A percentile compares a stretch with the other conserved stretches of the same genome.
Evolutionary conservation across 2,329 filamentous ascomycete genomes (phyloP).

Genomic region (Aspergillus felis): DNA sequence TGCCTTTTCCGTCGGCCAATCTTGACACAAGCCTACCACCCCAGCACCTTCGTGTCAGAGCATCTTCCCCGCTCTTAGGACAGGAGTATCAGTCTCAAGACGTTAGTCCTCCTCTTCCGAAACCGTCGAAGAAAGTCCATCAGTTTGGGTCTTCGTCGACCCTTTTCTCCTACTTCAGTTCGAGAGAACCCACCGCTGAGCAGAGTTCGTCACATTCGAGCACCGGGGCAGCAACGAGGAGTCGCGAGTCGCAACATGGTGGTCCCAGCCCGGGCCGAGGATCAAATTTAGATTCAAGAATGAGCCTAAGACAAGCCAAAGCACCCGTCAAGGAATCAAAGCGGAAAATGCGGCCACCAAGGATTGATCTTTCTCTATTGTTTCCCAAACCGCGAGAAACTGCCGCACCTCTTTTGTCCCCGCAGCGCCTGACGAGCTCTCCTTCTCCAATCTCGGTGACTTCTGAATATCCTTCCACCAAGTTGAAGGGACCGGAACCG

Average conservation of each 20-base stretch:
- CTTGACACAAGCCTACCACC: slow-evolving; percentile 17
- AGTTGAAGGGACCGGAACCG: slow-evolving; percentile 15
- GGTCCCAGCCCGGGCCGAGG: slow-evolving; percentile 8
- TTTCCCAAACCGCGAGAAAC: slow-evolving; percentile 38
- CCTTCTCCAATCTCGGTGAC: slow-evolving; percentile 36
- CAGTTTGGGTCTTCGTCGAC: slow-evolving; percentile 44
- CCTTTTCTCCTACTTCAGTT: slow-evolving; percentile 46
- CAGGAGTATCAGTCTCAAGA: slow-evolving; percentile 32
- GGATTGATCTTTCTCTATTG: slow-evolving; percentile 41
- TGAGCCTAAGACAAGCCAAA: slow-evolving; percentile 21
- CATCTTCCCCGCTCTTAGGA: slow-evolving; percentile 46
- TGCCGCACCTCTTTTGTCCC: slow-evolving; percentile 36
- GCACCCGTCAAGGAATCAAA: slow-evolving; percentile 31
- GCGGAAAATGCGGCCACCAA: slow-evolving; percentile 35
- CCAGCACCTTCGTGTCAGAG: slow-evolving; percentile 36
- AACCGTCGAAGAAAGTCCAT: slow-evolving; percentile 33
- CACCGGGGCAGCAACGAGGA: slow-evolving; percentile 11
- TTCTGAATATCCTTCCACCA: slow-evolving; percentile 29
- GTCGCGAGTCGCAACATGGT: slow-evolving; percentile 4
- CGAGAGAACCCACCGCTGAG: slow-evolving; percentile 37
- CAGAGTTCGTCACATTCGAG: slow-evolving; percentile 18
- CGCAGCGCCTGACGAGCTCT: slow-evolving; percentile 38
- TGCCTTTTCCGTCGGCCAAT: slow-evolving; percentile 23
- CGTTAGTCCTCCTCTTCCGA: slow-evolving; percentile 26
- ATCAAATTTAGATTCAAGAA: slow-evolving; percentile 16